Conservation (phyloP, 306 rosid species). For the Vigna mungo region DNA sequence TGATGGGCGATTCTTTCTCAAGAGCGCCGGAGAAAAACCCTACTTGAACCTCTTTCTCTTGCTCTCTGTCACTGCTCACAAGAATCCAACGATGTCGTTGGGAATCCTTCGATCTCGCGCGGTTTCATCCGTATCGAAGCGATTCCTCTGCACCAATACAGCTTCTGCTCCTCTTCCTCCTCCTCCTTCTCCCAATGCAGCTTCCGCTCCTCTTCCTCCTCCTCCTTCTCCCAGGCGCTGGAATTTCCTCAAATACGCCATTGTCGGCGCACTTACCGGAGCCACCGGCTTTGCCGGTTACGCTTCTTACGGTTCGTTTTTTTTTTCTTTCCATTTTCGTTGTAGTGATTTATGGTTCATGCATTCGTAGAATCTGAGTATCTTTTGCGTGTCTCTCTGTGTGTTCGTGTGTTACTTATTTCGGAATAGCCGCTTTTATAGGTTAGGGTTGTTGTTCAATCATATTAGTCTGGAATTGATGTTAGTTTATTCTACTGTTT, state of each 20-base stretch:
- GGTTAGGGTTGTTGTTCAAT: not conserved
- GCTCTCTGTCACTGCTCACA: not conserved
- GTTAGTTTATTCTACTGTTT: not conserved
- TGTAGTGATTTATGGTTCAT: not conserved
- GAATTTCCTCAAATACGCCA: constrained; percentile 49
- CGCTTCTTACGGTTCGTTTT: constrained; percentile 50
- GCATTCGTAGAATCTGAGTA: not conserved
- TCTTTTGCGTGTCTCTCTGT: not conserved
- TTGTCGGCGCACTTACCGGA: constrained; percentile 45
- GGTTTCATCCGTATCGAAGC: constrained; percentile 32
- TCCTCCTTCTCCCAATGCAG: constrained; percentile 37
- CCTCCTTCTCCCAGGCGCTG: constrained; percentile 39
- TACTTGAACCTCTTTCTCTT: constrained; percentile 37
- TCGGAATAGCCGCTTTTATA: not conserved
- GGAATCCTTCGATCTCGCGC: constrained; percentile 47
- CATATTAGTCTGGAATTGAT: not conserved
- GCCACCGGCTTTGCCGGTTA: constrained; percentile 36
- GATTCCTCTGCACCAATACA: constrained; percentile 39
- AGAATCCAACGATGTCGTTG: constrained; percentile 36
- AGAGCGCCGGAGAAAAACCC: not conserved
- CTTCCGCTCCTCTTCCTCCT: constrained; percentile 37
- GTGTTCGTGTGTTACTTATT: not conserved
- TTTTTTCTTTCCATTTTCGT: not conserved
- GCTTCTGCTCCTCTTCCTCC: constrained; percentile 21
- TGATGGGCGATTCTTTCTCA: not conserved